A percentile compares a stretch with the other conserved stretches of the same genome.
Conservation (phyloP, 2,329 filamentous ascomycete species). For the Stylonectria norvegica region DNA sequence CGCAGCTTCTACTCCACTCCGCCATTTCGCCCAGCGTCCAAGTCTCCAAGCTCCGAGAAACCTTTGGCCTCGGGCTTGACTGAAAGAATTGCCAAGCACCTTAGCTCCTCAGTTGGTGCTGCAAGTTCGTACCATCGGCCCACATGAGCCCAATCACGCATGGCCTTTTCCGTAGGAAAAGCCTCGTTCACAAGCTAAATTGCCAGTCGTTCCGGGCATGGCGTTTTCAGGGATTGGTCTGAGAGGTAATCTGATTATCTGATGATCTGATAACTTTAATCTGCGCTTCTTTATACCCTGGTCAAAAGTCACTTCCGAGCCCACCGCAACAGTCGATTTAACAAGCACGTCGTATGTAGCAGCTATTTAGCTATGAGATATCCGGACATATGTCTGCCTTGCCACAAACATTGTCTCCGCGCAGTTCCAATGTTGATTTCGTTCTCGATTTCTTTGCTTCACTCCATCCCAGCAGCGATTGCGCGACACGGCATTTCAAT, state of each 20-base stretch:
- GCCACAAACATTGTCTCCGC: too few relatives aligned
- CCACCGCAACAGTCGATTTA: too few relatives aligned
- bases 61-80: neutral
- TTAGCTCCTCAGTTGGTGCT: neutral
- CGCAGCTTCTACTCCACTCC: neutral
- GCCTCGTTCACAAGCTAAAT: neutral
- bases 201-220: neutral
- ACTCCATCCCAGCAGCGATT: too few relatives aligned
- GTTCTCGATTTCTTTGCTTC: too few relatives aligned
- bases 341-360: too few relatives aligned
- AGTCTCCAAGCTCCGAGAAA: too few relatives aligned
- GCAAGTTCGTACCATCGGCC: neutral
- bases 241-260: neutral
- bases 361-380: too few relatives aligned
- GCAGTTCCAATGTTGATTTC: too few relatives aligned
- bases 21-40: neutral
- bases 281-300: too few relatives aligned
- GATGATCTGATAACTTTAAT: constrained; percentile 1
- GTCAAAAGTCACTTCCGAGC: too few relatives aligned
- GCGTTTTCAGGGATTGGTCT: neutral
- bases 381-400: too few relatives aligned
- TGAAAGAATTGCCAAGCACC: neutral
- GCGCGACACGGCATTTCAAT: too few relatives aligned
- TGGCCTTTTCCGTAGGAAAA: neutral
- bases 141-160: neutral